phyloP scores from a whole-genome alignment of 2,329 filamentous ascomycete genomes.

The Colletotrichum sp. region DNA sequence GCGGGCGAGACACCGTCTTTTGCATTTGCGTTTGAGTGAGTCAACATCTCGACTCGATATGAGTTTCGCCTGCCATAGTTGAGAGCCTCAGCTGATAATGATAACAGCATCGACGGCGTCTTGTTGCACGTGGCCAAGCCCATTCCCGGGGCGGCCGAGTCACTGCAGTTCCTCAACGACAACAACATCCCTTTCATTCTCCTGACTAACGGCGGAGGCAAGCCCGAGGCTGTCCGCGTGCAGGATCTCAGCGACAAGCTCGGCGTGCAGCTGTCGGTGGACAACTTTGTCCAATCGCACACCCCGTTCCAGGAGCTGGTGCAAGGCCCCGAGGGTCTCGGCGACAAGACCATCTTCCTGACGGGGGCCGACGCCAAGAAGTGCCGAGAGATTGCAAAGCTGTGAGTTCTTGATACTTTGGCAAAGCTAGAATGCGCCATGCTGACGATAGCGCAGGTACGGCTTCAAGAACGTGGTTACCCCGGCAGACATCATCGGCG shows the following conservation, averaged over 20 bases:
- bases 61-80: not conserved
- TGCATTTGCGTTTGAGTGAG: constrained; percentile 44
- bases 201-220: constrained; percentile 93
- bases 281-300: constrained; percentile 83
- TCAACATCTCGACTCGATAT: not conserved
- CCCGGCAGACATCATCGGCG: constrained; percentile 80
- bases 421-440: not conserved
- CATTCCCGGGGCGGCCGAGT: constrained; percentile 77
- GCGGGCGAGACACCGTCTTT: constrained; percentile 33
- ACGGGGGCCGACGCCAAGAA: constrained; percentile 72
- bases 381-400: constrained; percentile 76
- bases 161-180: constrained; percentile 74
- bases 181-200: constrained; percentile 90
- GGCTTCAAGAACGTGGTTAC: constrained; percentile 85
- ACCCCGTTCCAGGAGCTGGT: constrained; percentile 83
- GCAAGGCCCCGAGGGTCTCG: constrained; percentile 56
- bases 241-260: constrained; percentile 39
- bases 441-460: constrained; percentile 43
- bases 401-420: constrained; percentile 43
- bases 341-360: constrained; percentile 74
- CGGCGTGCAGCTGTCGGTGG: constrained; percentile 51
- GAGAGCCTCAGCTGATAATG: not conserved
- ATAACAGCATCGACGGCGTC: constrained; percentile 83
- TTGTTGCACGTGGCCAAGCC: constrained; percentile 81
- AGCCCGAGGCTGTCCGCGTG: constrained; percentile 62